Conservation (phyloP, 2,329 filamentous ascomycete species). For the Atkinsonella hypoxylon region DNA sequence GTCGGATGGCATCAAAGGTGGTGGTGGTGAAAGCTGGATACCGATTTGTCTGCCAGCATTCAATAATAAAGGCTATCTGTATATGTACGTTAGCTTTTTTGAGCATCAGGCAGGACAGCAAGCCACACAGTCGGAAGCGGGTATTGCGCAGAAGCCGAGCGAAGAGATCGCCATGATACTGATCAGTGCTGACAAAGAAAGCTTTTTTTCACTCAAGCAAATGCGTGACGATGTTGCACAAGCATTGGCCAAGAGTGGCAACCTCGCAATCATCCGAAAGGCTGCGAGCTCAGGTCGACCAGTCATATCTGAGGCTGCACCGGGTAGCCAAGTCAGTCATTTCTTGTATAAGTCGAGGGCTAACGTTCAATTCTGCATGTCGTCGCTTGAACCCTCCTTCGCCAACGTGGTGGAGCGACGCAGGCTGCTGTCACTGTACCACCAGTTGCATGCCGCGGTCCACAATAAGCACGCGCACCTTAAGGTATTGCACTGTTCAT, state of each 20-base stretch:
- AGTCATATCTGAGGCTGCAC: conserved; percentile 60
- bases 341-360: conserved; percentile 91
- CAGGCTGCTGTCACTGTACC: conserved; percentile 73
- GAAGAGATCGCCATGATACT: conserved; percentile 84
- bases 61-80: conserved; percentile 91
- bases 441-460: conserved; percentile 71
- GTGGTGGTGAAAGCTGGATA: conserved; percentile 92
- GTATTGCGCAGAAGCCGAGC: conserved; percentile 50
- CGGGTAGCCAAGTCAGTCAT: conserved; percentile 71
- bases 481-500: conserved; percentile 73
- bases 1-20: conserved; percentile 80
- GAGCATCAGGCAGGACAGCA: conserved; percentile 38
- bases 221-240: conserved; percentile 51
- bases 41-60: conserved; percentile 92
- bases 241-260: conserved; percentile 65
- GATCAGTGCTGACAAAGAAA: conserved; percentile 85
- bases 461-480: conserved; percentile 75
- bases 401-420: conserved; percentile 44
- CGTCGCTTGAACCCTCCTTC: conserved; percentile 63
- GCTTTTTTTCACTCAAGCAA: conserved; percentile 78
- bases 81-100: conserved; percentile 98
- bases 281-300: conserved; percentile 64
- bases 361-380: conserved; percentile 95
- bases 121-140: conserved; percentile 33
- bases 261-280: conserved; percentile 59